A percentile compares a stretch with the other conserved stretches of the same genome.
phyloP scores from a whole-genome alignment of 495 filamentous ascomycete species.

The Elasticomyces elasticus region DNA sequence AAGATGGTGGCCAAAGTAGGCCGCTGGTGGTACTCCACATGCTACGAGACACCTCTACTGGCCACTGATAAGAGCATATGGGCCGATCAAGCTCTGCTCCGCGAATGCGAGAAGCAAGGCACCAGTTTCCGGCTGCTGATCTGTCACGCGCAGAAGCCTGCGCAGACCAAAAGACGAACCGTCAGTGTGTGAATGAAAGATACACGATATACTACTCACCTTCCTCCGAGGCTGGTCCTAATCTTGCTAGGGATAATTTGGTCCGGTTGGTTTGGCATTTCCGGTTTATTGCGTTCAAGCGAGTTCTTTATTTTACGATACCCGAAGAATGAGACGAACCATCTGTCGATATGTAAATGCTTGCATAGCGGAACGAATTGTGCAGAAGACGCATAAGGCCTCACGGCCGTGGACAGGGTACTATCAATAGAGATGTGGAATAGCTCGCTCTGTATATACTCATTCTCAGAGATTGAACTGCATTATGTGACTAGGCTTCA shows the following conservation, averaged over 20 bases:
- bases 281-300: slow-evolving; percentile 17
- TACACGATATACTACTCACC: not conserved
- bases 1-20: slow-evolving; percentile 88
- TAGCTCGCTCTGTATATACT: too few relatives aligned
- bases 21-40: slow-evolving; percentile 90
- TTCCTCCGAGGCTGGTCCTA: slow-evolving; percentile 18
- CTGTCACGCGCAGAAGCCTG: slow-evolving; percentile 79
- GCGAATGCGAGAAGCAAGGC: slow-evolving; percentile 75
- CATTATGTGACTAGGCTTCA: too few relatives aligned
- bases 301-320: slow-evolving; percentile 6
- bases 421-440: too few relatives aligned
- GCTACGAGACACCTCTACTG: slow-evolving; percentile 65
- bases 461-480: too few relatives aligned
- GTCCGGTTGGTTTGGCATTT: not conserved
- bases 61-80: slow-evolving; percentile 62
- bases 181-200: slow-evolving; percentile 39
- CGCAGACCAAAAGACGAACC: slow-evolving; percentile 46
- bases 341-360: not conserved
- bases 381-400: slow-evolving; percentile 18
- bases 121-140: slow-evolving; percentile 86
- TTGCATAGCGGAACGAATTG: slow-evolving; percentile 9
- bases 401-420: slow-evolving; percentile 18
- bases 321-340: not conserved
- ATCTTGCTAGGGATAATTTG: not conserved
- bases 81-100: slow-evolving; percentile 62